Percentiles rank a stretch among this genome's conserved stretches.
phyloP scores from a whole-genome alignment of 176 grass and related monocot species.

The Avena sativa region DNA sequence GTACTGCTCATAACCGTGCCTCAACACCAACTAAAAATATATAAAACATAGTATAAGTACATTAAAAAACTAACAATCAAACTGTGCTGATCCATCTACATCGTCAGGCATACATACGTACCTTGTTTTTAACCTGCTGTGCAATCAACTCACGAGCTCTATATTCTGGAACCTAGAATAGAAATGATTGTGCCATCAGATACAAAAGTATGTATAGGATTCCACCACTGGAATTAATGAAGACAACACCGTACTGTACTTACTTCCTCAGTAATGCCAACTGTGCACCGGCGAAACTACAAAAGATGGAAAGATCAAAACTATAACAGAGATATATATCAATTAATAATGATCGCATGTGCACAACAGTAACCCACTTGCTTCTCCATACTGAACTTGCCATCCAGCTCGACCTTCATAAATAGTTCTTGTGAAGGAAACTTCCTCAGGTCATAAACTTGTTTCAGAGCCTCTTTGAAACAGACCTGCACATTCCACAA shows the following conservation, averaged over 20 bases:
- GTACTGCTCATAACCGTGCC: background rate
- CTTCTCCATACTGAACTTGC: background rate
- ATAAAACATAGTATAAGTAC: background rate
- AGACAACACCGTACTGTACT: background rate
- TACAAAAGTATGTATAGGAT: background rate
- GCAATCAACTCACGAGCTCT: background rate
- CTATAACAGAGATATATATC: no score
- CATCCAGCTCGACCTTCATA: background rate
- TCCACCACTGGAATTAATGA: background rate
- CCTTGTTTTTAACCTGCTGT: background rate
- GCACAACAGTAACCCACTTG: background rate
- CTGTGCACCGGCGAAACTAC: background rate
- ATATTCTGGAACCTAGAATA: background rate
- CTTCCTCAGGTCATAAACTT: background rate
- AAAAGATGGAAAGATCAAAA: background rate
- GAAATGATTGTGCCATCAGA: background rate
- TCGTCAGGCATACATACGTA: background rate
- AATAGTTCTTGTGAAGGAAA: background rate
- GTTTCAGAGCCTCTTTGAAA: background rate
- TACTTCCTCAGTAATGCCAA: background rate
- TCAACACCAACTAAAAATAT: background rate
- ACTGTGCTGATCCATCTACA: background rate
- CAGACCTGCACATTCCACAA: background rate
- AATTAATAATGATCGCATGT: background rate
- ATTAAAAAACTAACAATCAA: background rate